Base-by-base conservation (phyloP, 805 yeast species). In the Zygotorulaspora florentina region DNA sequence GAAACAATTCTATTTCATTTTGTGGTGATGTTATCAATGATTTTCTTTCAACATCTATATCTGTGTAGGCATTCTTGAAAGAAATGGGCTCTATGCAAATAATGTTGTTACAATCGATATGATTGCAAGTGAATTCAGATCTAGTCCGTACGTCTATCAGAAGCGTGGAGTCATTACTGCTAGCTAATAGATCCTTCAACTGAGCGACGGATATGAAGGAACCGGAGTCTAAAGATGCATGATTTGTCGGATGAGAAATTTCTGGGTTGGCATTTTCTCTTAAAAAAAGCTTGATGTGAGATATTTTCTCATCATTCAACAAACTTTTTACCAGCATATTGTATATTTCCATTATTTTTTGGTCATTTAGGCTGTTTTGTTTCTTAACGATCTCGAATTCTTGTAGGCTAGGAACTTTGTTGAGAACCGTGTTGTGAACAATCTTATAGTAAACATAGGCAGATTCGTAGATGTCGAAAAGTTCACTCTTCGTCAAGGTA, bases 11-110 rank as follows among this genome's bases (percentile, higher is more conserved):
- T 41, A 74, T 74, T 56, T 87, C 93, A 3, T 62, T 61, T 11
- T 71, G 71, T 2, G 89, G 79, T 12, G 85, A 71, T 2, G 77
- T 72, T 12, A 79, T 62, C 47, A 81, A 67, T 9, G 91, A 74
- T 39, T 77, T 67, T 35, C 71, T 74, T 54, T 84, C 86, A n/a
- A 90, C 66, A 44, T 84, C 91, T n/a, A 62, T 65, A 55, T 85
- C 87, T 0, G 77, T 70, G 57, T 78, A 77, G 8, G 69, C 66
- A 1, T 65, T 61, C 42, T 79, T 65, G 15, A 82, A 68, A 0
- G 79, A 72, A 15, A 75, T 71, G 0, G 97, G 96, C 43, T 87
- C 96, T 15, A 90, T 74, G 59, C 90, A 86, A 9, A 87, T 73
- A 8, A 85, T 63, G 43, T 84, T 77, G 2, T 69, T 65, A 20